Percentiles rank a stretch among this genome's conserved stretches.
These are phyloP conservation scores for Dissophora ornata DNA, from an alignment of 192 early-diverging fungal genomes.

Conservation along the genomic window DNA sequence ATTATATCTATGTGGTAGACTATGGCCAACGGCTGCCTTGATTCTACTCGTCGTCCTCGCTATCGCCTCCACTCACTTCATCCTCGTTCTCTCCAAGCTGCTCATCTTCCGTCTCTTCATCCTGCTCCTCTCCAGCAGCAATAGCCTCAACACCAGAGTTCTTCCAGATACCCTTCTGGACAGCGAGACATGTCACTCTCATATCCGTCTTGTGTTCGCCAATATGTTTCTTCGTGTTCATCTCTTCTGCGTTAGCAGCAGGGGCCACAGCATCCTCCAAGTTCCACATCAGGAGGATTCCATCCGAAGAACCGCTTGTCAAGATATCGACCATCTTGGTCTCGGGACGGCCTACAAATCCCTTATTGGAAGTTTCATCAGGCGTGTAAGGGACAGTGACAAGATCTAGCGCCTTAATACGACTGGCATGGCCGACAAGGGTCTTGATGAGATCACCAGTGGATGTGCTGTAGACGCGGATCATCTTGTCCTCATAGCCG, in stretches of 20 bases:
- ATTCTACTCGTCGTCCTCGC: background rate
- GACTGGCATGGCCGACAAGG: conserved; percentile 58
- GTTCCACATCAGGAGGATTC: conserved; percentile 77
- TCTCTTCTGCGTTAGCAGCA: conserved; percentile 20
- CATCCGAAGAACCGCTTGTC: conserved; percentile 75
- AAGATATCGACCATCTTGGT: conserved; percentile 40
- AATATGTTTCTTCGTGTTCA: conserved; percentile 54
- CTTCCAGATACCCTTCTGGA: conserved; percentile 53
- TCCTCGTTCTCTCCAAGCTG: conserved; percentile 12
- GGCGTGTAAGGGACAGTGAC: conserved; percentile 49
- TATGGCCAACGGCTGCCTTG: too few relatives aligned
- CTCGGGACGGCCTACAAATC: conserved; percentile 18
- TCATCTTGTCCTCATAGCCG: conserved; percentile 71
- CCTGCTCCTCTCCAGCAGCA: conserved; percentile 17
- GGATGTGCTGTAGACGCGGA: conserved; percentile 63
- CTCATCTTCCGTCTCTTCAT: conserved; percentile 5
- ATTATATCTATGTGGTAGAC: too few relatives aligned
- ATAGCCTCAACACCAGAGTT: conserved; percentile 13
- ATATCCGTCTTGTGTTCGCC: conserved; percentile 52
- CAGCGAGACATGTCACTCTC: conserved; percentile 38
- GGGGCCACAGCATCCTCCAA: conserved; percentile 54
- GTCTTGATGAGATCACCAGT: conserved; percentile 59
- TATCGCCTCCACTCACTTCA: conserved; percentile 4
- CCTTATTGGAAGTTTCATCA: conserved; percentile 51
- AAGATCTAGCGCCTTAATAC: conserved; percentile 62